phyloP scores from a whole-genome alignment of 2,329 filamentous ascomycete species.

The Ophiocordyceps camponoti-rufipedis region DNA sequence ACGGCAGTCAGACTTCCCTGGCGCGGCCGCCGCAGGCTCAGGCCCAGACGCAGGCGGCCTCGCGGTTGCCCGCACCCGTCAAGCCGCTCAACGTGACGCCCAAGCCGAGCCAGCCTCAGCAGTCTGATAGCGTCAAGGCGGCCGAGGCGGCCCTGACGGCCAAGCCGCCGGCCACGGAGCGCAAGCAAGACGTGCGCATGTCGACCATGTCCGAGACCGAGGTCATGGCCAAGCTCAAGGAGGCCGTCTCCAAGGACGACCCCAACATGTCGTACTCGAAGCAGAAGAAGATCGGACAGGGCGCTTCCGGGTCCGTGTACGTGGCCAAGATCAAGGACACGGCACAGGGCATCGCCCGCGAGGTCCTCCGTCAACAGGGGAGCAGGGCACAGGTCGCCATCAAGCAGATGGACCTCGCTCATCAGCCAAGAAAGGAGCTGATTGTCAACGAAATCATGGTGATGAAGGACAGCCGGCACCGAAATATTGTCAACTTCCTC shows the following conservation, averaged over 20 bases:
- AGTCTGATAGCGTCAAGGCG: constrained; percentile 59
- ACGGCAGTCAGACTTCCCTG: constrained; percentile 32
- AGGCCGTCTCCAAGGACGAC: constrained; percentile 89
- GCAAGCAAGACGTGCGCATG: constrained; percentile 90
- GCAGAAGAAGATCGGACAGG: constrained; percentile 98
- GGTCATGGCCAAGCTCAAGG: constrained; percentile 89
- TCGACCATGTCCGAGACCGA: constrained; percentile 95
- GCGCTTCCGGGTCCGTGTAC: constrained; percentile 93
- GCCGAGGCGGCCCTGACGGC: constrained; percentile 79
- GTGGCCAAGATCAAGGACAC: constrained; percentile 88
- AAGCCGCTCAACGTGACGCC: constrained; percentile 65
- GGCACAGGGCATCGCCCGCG: constrained; percentile 67
- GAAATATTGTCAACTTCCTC: constrained; percentile 97
- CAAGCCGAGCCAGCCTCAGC: constrained; percentile 34
- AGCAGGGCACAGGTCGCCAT: constrained; percentile 83
- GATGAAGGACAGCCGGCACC: constrained; percentile 97
- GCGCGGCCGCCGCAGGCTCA: constrained; percentile 21
- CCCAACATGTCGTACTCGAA: constrained; percentile 93
- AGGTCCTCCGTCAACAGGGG: constrained; percentile 64
- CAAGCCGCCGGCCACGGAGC: constrained; percentile 53
- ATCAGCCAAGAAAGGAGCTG: constrained; percentile 91
- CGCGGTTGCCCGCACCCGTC: constrained; percentile 41
- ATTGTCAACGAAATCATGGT: constrained; percentile 99
- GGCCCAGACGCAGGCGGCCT: constrained; percentile 24
- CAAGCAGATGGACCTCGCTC: constrained; percentile 98